phyloP scores from a whole-genome alignment of 2,329 filamentous ascomycete genomes.

The Fusarium denticulatum region DNA sequence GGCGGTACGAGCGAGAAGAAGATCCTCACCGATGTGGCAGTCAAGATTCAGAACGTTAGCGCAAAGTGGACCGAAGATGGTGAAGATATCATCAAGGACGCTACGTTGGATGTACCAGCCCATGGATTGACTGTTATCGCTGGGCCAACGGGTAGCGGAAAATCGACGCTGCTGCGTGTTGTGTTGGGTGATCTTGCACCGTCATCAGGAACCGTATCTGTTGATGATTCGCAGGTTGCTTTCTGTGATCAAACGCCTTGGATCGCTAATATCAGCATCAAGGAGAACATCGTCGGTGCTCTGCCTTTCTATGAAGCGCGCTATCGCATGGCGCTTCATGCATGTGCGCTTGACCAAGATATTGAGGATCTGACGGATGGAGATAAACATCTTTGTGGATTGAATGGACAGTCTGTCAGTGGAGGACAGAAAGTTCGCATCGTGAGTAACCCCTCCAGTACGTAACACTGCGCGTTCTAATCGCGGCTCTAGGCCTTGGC shows the following conservation, averaged over 20 bases:
- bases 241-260: not conserved
- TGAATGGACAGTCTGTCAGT: not conserved
- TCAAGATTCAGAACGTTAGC: not conserved
- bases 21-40: not conserved
- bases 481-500: not conserved
- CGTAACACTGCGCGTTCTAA: accelerated
- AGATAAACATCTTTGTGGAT: not conserved
- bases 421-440: not conserved
- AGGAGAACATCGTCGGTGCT: not conserved
- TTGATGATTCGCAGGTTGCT: not conserved
- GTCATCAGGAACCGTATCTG: not conserved
- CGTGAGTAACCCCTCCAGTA: accelerated
- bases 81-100: not conserved
- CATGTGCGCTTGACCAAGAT: not conserved
- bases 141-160: not conserved
- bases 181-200: not conserved
- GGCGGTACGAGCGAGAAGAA: not conserved
- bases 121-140: not conserved
- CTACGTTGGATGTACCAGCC: not conserved
- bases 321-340: not conserved
- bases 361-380: not conserved
- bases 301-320: not conserved
- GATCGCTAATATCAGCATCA: not conserved
- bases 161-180: not conserved
- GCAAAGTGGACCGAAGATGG: not conserved